These are phyloP conservation scores for Erodium maritimum DNA, from an alignment of 345 rosid genomes.

Conservation along the genomic window DNA sequence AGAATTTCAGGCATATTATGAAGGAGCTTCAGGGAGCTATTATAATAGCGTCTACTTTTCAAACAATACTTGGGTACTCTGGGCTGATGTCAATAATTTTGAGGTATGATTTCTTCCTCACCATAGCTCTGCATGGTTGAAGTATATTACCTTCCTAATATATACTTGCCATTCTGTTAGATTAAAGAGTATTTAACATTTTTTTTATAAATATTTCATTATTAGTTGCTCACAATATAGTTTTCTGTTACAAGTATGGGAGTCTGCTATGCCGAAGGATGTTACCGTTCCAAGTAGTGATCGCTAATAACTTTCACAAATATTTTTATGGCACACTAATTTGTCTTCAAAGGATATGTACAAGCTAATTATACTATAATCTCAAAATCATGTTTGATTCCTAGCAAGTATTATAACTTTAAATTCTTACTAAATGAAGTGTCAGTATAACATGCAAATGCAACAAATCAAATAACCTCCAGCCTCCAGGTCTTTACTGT, in stretches of 20 bases:
- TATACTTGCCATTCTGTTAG: neutral
- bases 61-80: constrained; percentile 75
- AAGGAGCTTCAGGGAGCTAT: constrained; percentile 88
- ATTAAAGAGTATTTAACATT: too few relatives aligned
- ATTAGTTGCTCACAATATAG: too few relatives aligned
- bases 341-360: too few relatives aligned
- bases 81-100: constrained; percentile 64
- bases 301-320: neutral
- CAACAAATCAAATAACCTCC: constrained; percentile 1
- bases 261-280: neutral
- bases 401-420: neutral
- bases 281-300: neutral
- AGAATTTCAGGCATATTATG: constrained; percentile 96
- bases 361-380: too few relatives aligned
- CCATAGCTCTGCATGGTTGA: neutral
- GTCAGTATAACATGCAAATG: constrained; percentile 1
- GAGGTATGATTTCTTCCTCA: constrained; percentile 28
- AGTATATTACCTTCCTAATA: neutral
- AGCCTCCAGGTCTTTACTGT: constrained; percentile 3
- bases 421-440: neutral
- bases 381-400: neutral
- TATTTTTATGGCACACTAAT: too few relatives aligned
- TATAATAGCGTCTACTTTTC: constrained; percentile 83
- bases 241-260: too few relatives aligned
- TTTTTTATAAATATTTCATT: too few relatives aligned